These are phyloP conservation scores for Colletotrichum nymphaeae DNA, from an alignment of 2,329 filamentous ascomycete genomes.

Conservation along the genomic window DNA sequence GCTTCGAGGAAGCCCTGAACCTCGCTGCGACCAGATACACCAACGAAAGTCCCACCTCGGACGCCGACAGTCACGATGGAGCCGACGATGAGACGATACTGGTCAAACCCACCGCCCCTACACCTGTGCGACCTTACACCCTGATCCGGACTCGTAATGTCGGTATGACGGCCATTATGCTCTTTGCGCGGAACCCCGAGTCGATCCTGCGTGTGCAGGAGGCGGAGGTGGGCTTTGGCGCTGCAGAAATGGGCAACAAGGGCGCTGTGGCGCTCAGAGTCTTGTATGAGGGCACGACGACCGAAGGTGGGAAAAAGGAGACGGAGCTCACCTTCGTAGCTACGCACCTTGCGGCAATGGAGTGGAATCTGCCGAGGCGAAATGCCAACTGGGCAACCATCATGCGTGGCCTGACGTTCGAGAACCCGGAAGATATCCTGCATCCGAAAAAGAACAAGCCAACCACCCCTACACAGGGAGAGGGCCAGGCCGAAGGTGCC, in stretches of 20 bases:
- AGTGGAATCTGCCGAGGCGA: constrained; percentile 78
- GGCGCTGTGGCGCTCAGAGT: constrained; percentile 86
- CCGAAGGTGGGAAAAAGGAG: constrained; percentile 44
- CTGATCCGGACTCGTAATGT: constrained; percentile 79
- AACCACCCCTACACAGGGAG: constrained; percentile 5
- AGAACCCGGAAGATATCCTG: constrained; percentile 59
- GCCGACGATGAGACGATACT: constrained; percentile 35
- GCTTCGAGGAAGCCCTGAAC: constrained; percentile 78
- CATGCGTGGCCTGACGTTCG: constrained; percentile 83
- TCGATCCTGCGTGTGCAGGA: constrained; percentile 75
- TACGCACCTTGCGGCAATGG: constrained; percentile 90
- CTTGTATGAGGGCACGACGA: constrained; percentile 60
- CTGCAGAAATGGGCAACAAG: constrained; percentile 94
- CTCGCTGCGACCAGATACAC: constrained; percentile 66
- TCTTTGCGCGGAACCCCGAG: constrained; percentile 77
- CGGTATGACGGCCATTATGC: constrained; percentile 90
- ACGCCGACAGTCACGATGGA: constrained; percentile 38
- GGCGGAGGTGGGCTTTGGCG: constrained; percentile 86
- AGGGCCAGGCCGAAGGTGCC: constrained; percentile 38
- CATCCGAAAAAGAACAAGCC: constrained; percentile 25
- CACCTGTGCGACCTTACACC: constrained; percentile 66
- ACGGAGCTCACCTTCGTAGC: constrained; percentile 86
- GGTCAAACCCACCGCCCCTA: constrained; percentile 32
- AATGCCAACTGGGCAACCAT: constrained; percentile 93
- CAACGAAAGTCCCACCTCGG: constrained; percentile 34